Conservation (phyloP, 345 rosid species). For the Euphorbia lathyris region DNA sequence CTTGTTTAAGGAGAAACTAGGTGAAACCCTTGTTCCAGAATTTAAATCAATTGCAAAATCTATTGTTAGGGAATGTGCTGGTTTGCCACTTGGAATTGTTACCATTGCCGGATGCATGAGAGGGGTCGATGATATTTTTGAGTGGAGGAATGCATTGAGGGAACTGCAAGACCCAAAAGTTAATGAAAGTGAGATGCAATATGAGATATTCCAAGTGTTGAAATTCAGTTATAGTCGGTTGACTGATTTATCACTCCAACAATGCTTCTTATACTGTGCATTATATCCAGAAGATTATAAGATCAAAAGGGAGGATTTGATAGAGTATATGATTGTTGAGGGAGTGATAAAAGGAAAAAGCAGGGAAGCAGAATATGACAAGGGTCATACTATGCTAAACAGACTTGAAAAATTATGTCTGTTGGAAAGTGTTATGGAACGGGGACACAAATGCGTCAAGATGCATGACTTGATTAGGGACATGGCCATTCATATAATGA, state of each 20-base stretch:
- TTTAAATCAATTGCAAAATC: neutral
- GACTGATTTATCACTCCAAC: conserved; percentile 9
- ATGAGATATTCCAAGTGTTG: neutral
- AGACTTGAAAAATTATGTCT: conserved; percentile 12
- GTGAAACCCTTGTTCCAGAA: neutral
- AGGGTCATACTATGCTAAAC: conserved; percentile 19
- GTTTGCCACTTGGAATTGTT: conserved; percentile 21
- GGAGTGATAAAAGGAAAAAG: conserved; percentile 17
- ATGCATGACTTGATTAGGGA: conserved; percentile 31
- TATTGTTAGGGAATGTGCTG: conserved; percentile 23
- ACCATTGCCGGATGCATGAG: conserved; percentile 22
- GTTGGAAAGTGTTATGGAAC: conserved; percentile 5
- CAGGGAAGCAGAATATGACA: conserved; percentile 7
- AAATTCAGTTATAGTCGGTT: conserved; percentile 20
- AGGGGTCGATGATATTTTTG: conserved; percentile 13
- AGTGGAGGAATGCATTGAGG: conserved; percentile 20
- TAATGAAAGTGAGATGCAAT: neutral
- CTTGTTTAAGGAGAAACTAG: neutral
- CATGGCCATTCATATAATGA: conserved; percentile 18
- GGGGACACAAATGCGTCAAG: conserved; percentile 12
- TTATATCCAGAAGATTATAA: conserved; percentile 17
- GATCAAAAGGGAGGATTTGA: conserved; percentile 4
- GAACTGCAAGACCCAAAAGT: conserved; percentile 6
- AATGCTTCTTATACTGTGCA: conserved; percentile 24
- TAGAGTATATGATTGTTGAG: conserved; percentile 19